Conservation (phyloP, 306 rosid genomes). For the Glycine latifolia region DNA sequence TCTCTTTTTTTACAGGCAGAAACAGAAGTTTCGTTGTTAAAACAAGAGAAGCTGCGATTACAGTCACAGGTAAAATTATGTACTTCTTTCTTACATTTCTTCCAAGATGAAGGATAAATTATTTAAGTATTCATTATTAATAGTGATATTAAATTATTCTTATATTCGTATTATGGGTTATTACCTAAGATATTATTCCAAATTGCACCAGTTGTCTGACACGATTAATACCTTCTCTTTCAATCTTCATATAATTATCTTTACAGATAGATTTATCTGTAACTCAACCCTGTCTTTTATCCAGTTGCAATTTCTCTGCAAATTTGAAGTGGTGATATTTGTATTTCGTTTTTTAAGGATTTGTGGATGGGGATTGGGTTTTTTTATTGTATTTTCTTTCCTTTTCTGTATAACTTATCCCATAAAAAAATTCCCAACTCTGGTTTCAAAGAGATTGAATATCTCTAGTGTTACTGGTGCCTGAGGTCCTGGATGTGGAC, state of each 20-base stretch:
- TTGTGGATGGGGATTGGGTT: neutral
- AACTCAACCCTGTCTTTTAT: neutral
- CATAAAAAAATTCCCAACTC: neutral
- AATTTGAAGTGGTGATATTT: constrained; percentile 3
- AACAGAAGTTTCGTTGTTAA: constrained; percentile 84
- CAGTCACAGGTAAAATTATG: constrained; percentile 75
- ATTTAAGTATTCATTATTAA: neutral
- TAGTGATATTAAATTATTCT: neutral
- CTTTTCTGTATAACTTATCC: neutral
- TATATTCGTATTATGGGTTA: neutral
- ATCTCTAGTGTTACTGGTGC: neutral
- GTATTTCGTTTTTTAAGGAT: neutral
- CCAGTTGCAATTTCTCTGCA: neutral
- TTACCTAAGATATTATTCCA: neutral
- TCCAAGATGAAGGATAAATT: neutral
- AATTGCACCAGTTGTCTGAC: constrained; percentile 20
- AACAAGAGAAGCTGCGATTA: constrained; percentile 85
- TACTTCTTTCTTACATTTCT: neutral
- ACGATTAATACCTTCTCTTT: neutral
- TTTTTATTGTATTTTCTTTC: neutral
- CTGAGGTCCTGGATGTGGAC: neutral
- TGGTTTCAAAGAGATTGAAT: neutral
- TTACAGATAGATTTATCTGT: neutral
- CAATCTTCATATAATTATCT: constrained; percentile 2
- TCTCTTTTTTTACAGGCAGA: constrained; percentile 72